These are phyloP conservation scores for Backusella luteola DNA, from an alignment of 192 early-diverging fungal species.

Conservation along the genomic window DNA sequence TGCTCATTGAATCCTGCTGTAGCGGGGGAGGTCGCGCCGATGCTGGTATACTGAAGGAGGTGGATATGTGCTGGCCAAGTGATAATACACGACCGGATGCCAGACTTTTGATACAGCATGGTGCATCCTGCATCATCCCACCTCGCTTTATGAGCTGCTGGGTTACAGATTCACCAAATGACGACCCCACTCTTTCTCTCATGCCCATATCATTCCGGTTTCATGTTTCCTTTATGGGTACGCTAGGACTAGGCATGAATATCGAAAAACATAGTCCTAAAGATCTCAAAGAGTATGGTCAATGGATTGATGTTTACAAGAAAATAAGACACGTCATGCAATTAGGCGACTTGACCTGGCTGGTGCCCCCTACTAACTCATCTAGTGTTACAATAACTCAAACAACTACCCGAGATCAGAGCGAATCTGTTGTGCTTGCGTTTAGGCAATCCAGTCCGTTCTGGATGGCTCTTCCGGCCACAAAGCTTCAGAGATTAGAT, in stretches of 20 bases:
- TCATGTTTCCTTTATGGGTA: conserved; percentile 23
- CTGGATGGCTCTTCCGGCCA: neutral
- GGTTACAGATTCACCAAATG: conserved; percentile 12
- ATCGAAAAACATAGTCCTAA: neutral
- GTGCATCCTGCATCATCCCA: conserved; percentile 13
- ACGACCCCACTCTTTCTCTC: neutral
- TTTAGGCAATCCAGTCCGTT: conserved; percentile 8
- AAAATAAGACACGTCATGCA: conserved; percentile 13
- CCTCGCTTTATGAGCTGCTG: conserved; percentile 16
- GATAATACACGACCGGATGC: conserved; percentile 29
- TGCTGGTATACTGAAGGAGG: neutral
- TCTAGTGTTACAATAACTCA: conserved; percentile 1
- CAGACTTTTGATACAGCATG: conserved; percentile 22
- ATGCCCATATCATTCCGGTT: conserved; percentile 23
- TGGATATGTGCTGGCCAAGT: conserved; percentile 16
- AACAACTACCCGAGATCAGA: neutral
- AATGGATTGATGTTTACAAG: conserved; percentile 24
- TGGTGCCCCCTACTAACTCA: neutral
- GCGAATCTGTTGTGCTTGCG: neutral
- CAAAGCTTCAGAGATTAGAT: neutral
- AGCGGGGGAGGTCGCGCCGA: conserved; percentile 29
- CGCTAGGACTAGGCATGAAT: conserved; percentile 12
- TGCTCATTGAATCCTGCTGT: conserved; percentile 23
- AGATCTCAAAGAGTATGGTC: neutral
- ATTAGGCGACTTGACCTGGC: conserved; percentile 17